Evolutionary conservation across 768 basidiomycete species (phyloP).

Genomic region (Amanita exitialis): DNA sequence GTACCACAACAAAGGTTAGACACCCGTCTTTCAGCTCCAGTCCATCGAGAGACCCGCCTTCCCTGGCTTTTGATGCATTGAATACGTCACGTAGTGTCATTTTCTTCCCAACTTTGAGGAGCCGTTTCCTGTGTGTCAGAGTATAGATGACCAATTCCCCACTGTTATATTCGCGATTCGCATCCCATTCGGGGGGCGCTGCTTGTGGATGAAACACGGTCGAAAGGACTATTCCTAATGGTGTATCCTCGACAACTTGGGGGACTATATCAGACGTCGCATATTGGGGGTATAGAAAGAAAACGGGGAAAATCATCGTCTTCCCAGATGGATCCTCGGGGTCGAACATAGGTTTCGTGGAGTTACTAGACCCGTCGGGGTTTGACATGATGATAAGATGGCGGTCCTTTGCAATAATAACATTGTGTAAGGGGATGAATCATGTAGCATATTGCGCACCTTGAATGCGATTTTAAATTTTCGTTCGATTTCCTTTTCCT

Average conservation of each 20-base stretch:
- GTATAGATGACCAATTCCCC: constrained; percentile 73
- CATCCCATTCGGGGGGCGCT: constrained; percentile 70
- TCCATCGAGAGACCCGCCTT: constrained; percentile 59
- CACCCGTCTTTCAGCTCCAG: constrained; percentile 79
- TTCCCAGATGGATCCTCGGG: constrained; percentile 45
- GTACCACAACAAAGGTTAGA: constrained; percentile 69
- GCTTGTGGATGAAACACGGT: constrained; percentile 75
- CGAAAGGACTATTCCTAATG: constrained; percentile 68
- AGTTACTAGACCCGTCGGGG: constrained; percentile 41
- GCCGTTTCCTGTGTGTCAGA: constrained; percentile 60
- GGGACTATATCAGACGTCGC: constrained; percentile 84
- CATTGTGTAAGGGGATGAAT: constrained; percentile 1
- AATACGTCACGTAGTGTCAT: constrained; percentile 79
- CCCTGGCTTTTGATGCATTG: constrained; percentile 46
- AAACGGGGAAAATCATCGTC: constrained; percentile 74
- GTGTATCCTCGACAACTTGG: constrained; percentile 75
- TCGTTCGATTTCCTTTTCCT: constrained; percentile 40
- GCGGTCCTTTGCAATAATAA: constrained; percentile 44
- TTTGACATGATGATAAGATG: constrained; percentile 53
- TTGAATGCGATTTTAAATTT: constrained; percentile 50
- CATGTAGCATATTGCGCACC: constrained; percentile 29
- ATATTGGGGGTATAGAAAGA: constrained; percentile 90
- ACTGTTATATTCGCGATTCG: constrained; percentile 50
- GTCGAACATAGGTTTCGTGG: constrained; percentile 58
- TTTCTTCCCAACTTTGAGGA: constrained; percentile 88